Evolutionary conservation across 495 filamentous ascomycete species (phyloP), one percentile per base, ranked within the genome.

Genomic region (Elasticomyces elasticus): DNA sequence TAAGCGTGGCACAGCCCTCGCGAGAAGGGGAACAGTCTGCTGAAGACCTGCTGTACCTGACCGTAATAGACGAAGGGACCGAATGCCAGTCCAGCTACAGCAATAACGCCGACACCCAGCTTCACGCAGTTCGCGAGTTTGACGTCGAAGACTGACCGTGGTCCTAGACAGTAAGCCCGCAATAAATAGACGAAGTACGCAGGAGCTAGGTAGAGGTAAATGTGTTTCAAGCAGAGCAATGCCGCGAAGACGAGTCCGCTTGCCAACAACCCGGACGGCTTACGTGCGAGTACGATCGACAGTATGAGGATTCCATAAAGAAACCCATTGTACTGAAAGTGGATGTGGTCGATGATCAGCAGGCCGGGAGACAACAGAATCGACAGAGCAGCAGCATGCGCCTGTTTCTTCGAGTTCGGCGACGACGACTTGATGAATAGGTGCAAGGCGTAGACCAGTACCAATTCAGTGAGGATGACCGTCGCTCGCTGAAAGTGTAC

Each of bases 301-400:
- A 89, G 71, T 22, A 96, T 77, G 35, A 98, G 69, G 30, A 97
- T 71, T 15, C 92, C 92, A 63, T 95, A 97, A 65, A 98, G 78
- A 70, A 89, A 89, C 48, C 92, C 92, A 69, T 98, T 98, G 73
- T 98, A 97, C 71, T 98, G 92, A 70, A 98, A 98, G 67, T 98
- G 92, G 57, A 98, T 94, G 66, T 98, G 92, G 64, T 98, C 92
- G 67, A 98, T 96, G 63, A 98, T 94, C 43, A 98, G 74, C 11
- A 98, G 78, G 26, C 91, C 92, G 1, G 92, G 92, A 1, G 89
- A 95, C 28, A 97, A 78, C 15, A 97, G 71, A 48, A 98, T 83
- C 0, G 91, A 95, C 33, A 96, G 76, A 26, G 90, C 89, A 33
- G 87, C 86, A 9, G 84, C 84, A 62, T 96, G 88, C 0, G 87